Conservation (phyloP, 441 rosid species). For the Adansonia grandidieri region DNA sequence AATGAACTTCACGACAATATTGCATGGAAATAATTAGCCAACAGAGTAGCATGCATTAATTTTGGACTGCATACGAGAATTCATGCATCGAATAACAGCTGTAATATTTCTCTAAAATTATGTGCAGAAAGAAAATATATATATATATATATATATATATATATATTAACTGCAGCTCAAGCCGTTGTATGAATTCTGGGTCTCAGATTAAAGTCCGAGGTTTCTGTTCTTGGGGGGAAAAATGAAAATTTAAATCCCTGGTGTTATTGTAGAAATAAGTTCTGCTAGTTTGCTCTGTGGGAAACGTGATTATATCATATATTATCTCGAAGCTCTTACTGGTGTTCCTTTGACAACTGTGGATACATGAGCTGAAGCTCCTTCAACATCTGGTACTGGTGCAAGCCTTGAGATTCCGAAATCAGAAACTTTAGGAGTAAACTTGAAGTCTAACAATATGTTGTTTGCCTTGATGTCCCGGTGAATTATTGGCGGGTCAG, state of each 20-base stretch:
- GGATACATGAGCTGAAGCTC: conserved; percentile 71
- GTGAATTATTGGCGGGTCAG: conserved; percentile 88
- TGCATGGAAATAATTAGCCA: background rate
- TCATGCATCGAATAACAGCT: background rate
- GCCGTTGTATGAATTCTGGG: background rate
- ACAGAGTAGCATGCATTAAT: background rate
- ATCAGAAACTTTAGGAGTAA: conserved; percentile 90
- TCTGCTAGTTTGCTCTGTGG: background rate
- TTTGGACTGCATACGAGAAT: background rate
- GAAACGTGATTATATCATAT: background rate
- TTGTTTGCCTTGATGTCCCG: conserved; percentile 90
- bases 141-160: no score
- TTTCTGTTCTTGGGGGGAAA: background rate
- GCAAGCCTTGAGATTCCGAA: conserved; percentile 93
- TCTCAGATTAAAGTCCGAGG: background rate
- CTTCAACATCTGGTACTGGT: conserved; percentile 76
- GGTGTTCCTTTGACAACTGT: conserved; percentile 91
- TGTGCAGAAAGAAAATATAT: no score
- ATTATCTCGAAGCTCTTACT: conserved; percentile 42
- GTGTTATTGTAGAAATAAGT: background rate
- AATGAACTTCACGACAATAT: background rate
- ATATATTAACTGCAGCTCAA: background rate
- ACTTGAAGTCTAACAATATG: conserved; percentile 76
- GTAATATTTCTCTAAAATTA: background rate
- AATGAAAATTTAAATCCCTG: background rate